Base-by-base conservation (phyloP, 495 filamentous ascomycete species). In the Lepidopterella palustris region DNA sequence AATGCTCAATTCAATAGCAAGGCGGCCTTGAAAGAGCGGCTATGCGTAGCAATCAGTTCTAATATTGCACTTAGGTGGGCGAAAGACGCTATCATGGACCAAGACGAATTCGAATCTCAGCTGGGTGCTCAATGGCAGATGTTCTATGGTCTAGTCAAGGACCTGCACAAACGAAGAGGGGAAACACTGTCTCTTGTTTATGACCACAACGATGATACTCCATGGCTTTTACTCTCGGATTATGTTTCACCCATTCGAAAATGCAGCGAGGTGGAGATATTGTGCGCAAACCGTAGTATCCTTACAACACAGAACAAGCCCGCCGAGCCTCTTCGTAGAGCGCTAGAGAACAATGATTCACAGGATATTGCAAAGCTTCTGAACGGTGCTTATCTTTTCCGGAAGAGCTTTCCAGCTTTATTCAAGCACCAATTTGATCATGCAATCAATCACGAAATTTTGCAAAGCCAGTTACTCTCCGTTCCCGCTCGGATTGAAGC, bases 51-150 rank as follows among this genome's bases (percentile, higher is more conserved):
- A 0, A 78, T 96, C 10, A 81, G 83, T 20, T 77, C 80, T 1
- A 85, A 82, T 2, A 80, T 87, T 10, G 77, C 81, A 1, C 72
- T 90, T 20, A 77, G 79, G 15, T 82, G 79, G 57, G 79, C 74
- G 26, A 76, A 81, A 23, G 77, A 82, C 5, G 84, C 84, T 5
- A 80, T 79, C n/a, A 80, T 86, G 67, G 86, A 93, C 60, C 88
- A 87, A 59, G 78, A 83, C 13, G 81, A 84, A 42, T 92, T 87
- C 70, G 79, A 84, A 42, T 72, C 73, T 27, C 83, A 87, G 28
- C 85, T 85, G 40, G 84, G 91, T 68, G 76, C 84, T 8, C 92
- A 97, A 67, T 98, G 93, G 95, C 83, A 86, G 42, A 80, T 89
- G 45, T 95, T 93, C 73, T 93, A 88, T 75, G 85, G 92, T 40